Percentiles rank a stretch among this genome's conserved stretches.
Conservation (phyloP, 2,329 filamentous ascomycete species). For the Shiraia bambusicola region DNA sequence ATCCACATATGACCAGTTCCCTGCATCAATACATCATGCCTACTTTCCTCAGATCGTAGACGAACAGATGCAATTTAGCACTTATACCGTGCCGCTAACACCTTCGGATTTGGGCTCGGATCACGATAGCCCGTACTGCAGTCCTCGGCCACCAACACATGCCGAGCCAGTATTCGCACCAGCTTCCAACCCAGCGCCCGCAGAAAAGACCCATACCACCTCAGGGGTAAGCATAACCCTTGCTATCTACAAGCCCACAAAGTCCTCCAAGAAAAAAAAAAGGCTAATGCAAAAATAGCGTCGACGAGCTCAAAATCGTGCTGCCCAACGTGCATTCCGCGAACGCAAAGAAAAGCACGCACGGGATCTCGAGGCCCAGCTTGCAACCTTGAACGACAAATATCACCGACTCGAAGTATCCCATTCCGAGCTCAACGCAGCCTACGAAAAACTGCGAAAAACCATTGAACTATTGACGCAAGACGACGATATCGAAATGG, state of each 20-base stretch:
- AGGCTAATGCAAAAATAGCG: conserved; percentile 45
- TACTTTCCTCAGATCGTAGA: conserved; percentile 40
- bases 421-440: conserved; percentile 47
- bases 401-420: conserved; percentile 59
- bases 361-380: conserved; percentile 61
- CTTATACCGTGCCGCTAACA: conserved; percentile 43
- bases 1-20: conserved; percentile 42
- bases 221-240: conserved; percentile 41
- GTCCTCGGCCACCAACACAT: conserved; percentile 34
- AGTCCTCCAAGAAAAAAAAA: too few relatives aligned
- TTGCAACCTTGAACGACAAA: conserved; percentile 56
- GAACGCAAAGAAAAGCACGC: conserved; percentile 67
- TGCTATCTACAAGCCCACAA: too few relatives aligned
- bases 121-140: conserved; percentile 44
- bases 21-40: conserved; percentile 31
- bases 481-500: conserved; percentile 36
- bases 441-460: conserved; percentile 46
- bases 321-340: conserved; percentile 62
- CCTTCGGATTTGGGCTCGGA: conserved; percentile 45
- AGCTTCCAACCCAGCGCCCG: conserved; percentile 16
- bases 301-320: conserved; percentile 61
- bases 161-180: conserved; percentile 27
- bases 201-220: conserved; percentile 42
- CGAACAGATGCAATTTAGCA: conserved; percentile 34
- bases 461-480: conserved; percentile 43